phyloP scores from a whole-genome alignment of 208 protist genomes.

The Leishmania turanica region DNA sequence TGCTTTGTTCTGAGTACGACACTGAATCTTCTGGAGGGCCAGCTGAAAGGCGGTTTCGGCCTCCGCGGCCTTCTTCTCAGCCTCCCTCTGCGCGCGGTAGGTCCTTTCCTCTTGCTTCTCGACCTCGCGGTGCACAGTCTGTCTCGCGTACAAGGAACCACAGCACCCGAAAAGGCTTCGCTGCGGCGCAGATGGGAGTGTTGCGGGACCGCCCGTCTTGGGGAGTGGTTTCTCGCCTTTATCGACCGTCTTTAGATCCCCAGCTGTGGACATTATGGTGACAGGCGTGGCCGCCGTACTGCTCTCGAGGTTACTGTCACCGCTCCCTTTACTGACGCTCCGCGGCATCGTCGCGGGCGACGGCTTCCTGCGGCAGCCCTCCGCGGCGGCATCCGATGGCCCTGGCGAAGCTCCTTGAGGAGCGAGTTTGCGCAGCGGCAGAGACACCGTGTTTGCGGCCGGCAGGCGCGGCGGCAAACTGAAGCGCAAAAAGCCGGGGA shows the following conservation, averaged over 20 bases:
- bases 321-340: not conserved
- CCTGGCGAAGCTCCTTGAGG: not conserved
- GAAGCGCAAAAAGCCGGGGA: slow-evolving; percentile 28
- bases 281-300: not conserved
- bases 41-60: slow-evolving; percentile 24
- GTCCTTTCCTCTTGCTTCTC: slow-evolving; percentile 21
- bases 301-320: not conserved
- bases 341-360: not conserved
- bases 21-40: slow-evolving; percentile 26
- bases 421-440: slow-evolving; percentile 1
- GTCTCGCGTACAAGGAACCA: not conserved
- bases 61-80: slow-evolving; percentile 14
- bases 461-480: not conserved
- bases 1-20: slow-evolving; percentile 46
- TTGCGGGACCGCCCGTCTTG: not conserved
- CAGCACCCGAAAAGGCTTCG: slow-evolving; percentile 15
- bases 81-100: slow-evolving; percentile 19
- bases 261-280: not conserved
- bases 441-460: not conserved
- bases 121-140: not conserved
- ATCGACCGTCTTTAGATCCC: not conserved
- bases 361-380: not conserved
- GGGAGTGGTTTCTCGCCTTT: not conserved
- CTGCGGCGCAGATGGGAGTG: not conserved
- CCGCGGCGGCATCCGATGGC: not conserved